Percentiles rank a stretch among this genome's conserved stretches.
Conservation (phyloP, 2,329 filamentous ascomycete species). For the Stemphylium vesicarium region DNA sequence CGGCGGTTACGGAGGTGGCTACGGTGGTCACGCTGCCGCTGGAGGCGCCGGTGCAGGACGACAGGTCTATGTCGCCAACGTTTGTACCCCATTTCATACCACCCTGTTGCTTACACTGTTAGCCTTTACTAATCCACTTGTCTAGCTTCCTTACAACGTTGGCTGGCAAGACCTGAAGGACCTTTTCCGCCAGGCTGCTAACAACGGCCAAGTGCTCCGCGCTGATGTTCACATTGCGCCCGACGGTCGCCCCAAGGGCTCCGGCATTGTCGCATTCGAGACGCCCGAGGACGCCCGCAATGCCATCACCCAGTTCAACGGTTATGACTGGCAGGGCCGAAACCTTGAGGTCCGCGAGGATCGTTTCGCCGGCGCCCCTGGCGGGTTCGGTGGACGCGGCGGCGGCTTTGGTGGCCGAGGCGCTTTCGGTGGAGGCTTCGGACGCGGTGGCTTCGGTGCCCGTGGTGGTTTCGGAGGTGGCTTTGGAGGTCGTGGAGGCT, state of each 20-base stretch:
- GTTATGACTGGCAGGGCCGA: conserved; percentile 97
- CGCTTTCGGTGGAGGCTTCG: conserved; percentile 57
- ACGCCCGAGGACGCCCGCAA: conserved; percentile 92
- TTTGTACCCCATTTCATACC: conserved; percentile 66
- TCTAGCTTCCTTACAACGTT: conserved; percentile 91
- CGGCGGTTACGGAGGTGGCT: conserved; percentile 55
- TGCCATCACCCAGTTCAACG: conserved; percentile 97
- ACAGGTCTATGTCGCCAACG: conserved; percentile 98
- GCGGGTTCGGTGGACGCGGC: conserved; percentile 47
- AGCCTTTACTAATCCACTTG: conserved; percentile 41
- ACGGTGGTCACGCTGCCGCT: conserved; percentile 61
- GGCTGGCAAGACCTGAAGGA: conserved; percentile 99
- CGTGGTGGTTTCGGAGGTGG: conserved; percentile 42
- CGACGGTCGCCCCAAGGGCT: conserved; percentile 93
- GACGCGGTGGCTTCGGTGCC: conserved; percentile 55
- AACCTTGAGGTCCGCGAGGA: conserved; percentile 94
- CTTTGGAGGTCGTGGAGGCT: conserved; percentile 46
- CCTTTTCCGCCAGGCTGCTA: conserved; percentile 86
- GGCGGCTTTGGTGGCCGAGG: conserved; percentile 48
- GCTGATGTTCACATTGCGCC: conserved; percentile 93
- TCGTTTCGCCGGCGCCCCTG: conserved; percentile 75
- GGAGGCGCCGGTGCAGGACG: conserved; percentile 72
- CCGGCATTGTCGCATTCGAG: conserved; percentile 96
- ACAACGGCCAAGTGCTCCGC: conserved; percentile 71
- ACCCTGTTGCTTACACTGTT: conserved; percentile 25